phyloP scores from a whole-genome alignment of 371 early-diverging fungal species.

The Mortierella sp. region DNA sequence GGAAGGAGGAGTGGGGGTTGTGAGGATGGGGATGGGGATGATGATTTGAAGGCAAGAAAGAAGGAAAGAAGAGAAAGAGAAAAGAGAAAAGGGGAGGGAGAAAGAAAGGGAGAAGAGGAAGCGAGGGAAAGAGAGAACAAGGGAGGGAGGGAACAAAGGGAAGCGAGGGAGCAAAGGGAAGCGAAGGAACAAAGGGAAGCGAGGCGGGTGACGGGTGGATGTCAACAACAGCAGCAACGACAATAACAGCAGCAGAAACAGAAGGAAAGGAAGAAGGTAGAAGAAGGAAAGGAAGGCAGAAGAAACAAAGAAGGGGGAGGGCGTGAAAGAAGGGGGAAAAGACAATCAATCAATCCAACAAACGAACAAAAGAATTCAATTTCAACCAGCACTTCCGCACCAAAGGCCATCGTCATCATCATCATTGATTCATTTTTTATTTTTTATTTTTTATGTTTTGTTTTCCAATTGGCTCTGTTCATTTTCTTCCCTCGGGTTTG shows the following conservation, averaged over 20 bases:
- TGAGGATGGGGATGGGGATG: too few species aligned
- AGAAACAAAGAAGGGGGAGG: background rate
- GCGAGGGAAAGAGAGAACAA: background rate
- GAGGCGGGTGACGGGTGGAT: background rate
- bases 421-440: too few species aligned
- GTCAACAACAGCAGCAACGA: background rate
- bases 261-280: background rate
- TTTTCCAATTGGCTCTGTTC: too few species aligned
- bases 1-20: background rate
- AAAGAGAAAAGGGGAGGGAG: background rate
- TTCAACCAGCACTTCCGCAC: too few species aligned
- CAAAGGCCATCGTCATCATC: background rate
- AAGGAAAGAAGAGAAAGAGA: background rate
- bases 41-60: background rate
- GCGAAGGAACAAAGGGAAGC: background rate
- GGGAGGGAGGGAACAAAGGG: background rate
- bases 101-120: background rate
- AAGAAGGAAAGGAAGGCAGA: background rate
- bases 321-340: background rate
- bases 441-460: too few species aligned
- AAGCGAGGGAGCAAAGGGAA: background rate
- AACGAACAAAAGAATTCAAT: background rate
- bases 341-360: too few species aligned
- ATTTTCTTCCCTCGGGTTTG: too few species aligned
- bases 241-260: constrained; percentile 6